Conservation (phyloP, 305 asterid species). For the Fraxinus latifolia region DNA sequence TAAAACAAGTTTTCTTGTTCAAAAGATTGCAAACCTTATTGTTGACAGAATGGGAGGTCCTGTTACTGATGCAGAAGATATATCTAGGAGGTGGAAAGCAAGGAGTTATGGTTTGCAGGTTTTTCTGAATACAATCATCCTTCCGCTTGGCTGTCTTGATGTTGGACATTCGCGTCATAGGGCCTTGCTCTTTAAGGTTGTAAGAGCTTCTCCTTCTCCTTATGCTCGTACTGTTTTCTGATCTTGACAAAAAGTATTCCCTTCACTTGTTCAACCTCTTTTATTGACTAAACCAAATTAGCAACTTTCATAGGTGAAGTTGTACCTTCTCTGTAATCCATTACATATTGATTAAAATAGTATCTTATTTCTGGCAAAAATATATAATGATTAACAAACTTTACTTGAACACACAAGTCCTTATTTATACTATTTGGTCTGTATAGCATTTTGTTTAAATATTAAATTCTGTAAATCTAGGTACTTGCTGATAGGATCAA, state of each 20-base stretch:
- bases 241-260: neutral
- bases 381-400: neutral
- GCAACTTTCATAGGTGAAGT: neutral
- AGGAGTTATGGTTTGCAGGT: conserved; percentile 62
- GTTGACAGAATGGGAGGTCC: conserved; percentile 90
- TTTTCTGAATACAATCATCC: conserved; percentile 47
- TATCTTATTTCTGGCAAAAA: neutral
- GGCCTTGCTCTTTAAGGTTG: conserved; percentile 96
- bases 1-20: conserved; percentile 55
- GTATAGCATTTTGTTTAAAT: conserved; percentile 12
- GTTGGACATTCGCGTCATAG: conserved; percentile 96
- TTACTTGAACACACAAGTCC: neutral
- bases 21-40: conserved; percentile 71
- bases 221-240: conserved; percentile 16
- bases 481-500: conserved; percentile 90
- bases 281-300: neutral
- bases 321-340: neutral
- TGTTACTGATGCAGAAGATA: conserved; percentile 79
- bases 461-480: conserved; percentile 46
- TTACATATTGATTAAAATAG: neutral
- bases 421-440: neutral
- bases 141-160: conserved; percentile 88
- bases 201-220: conserved; percentile 25
- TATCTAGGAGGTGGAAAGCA: conserved; percentile 69
- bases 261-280: neutral